phyloP scores from a whole-genome alignment of 495 filamentous ascomycete genomes.

The Hyaloscypha finlandica region DNA sequence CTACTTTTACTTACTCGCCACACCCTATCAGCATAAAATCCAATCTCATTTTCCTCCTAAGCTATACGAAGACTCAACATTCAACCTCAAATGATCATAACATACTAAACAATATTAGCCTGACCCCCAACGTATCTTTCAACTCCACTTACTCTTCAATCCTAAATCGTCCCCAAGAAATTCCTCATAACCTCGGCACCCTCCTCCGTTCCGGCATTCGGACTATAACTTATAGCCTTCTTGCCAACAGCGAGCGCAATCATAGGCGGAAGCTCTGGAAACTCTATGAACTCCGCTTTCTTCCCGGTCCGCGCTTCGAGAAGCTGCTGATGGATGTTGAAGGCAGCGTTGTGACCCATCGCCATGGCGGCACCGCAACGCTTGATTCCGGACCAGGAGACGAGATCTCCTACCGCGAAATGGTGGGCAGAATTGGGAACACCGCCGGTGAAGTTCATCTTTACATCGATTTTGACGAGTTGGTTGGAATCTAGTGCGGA shows the following conservation, averaged over 20 bases:
- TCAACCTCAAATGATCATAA: neutral
- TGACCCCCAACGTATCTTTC: neutral
- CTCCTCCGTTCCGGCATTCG: slow-evolving; percentile 44
- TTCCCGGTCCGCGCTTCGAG: slow-evolving; percentile 16
- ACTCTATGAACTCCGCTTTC: slow-evolving; percentile 41
- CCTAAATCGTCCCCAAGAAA: slow-evolving; percentile 68
- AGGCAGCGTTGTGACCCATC: slow-evolving; percentile 60
- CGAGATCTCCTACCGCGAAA: slow-evolving; percentile 58
- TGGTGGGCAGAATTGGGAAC: slow-evolving; percentile 49
- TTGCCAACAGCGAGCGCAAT: slow-evolving; percentile 69
- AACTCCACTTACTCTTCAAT: slow-evolving; percentile 41
- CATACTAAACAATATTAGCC: neutral
- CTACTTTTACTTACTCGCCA: too few species aligned
- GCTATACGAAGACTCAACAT: too few species aligned
- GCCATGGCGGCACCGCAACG: slow-evolving; percentile 70
- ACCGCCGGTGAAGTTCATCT: too few species aligned
- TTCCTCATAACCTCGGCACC: slow-evolving; percentile 59
- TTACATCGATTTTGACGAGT: neutral
- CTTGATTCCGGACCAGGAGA: slow-evolving; percentile 68
- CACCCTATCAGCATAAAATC: too few species aligned
- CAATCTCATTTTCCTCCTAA: too few species aligned
- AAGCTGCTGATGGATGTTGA: too few species aligned
- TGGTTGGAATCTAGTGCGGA: slow-evolving; percentile 25
- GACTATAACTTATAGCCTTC: slow-evolving; percentile 61
- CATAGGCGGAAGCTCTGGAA: slow-evolving; percentile 58